Base-by-base conservation (phyloP, 257 asterid genomes). In the Nyctanthes arbortristis region DNA sequence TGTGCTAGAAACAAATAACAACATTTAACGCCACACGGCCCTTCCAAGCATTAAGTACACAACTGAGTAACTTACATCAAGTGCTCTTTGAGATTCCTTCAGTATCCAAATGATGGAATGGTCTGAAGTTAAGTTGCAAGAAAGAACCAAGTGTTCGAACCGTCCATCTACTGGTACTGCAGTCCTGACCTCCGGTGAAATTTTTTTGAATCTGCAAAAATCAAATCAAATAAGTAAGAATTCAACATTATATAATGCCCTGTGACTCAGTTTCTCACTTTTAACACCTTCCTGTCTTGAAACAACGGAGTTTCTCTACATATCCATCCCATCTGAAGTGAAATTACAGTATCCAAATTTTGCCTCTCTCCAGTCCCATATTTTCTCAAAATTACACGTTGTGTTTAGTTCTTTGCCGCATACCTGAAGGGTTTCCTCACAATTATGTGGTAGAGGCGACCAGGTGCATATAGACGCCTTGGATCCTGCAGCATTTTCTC, bases 101-200 rank as follows among this genome's bases (percentile, higher is more conserved):
- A 88, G 75, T 78, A 94, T 88, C 83, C 86, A 85, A 58, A 85
- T 74, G 72, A 94, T 89, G 52, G 87, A 84, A 59, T 94, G 99
- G 70, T 94, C 99, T 10, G 92, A 80, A 20, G 97, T 94, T 72
- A 66, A 60, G 81, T 94, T 89, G 84, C 92, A 86, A 47, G 99
- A 94, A 32, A 94, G 89, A 67, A 91, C 99, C 10, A 94, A 87
- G 88, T 89, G 99, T 79, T 94, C 99, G 72, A 91, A 94, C 72
- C 99, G 84, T 33, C 99, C 99, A 43, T 94, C 99, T 71, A 94
- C 99, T 2, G 96, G 99, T 72, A 94, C 93, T 3, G 99, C 96
- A 43, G 99, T 94, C 79, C 82, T 86, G 49, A 94, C 97, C 29
- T 77, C 80, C 9, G 97, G 97, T 14, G 81, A 31, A 29, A 89